Percentiles rank a stretch among this genome's conserved stretches.
These are phyloP conservation scores for Scytalidium lignicola DNA, from an alignment of 2,329 filamentous ascomycete genomes.

Conservation along the genomic window DNA sequence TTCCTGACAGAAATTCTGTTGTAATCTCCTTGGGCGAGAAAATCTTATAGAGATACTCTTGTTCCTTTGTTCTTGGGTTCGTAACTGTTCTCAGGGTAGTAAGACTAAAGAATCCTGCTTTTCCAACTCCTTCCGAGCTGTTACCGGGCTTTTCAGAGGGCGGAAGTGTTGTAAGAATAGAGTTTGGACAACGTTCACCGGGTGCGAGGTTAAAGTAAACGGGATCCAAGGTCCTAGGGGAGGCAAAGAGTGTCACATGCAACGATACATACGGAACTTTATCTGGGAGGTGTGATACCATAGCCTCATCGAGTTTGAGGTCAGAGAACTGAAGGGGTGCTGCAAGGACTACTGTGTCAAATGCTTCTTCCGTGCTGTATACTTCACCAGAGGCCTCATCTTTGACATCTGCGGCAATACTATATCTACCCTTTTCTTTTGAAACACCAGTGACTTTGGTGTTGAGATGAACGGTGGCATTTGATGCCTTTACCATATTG, in stretches of 20 bases:
- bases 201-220: constrained; percentile 64
- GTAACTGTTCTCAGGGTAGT: constrained; percentile 62
- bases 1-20: constrained; percentile 44
- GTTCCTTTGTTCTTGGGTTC: constrained; percentile 51
- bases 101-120: constrained; percentile 78
- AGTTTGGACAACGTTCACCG: constrained; percentile 58
- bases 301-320: constrained; percentile 56
- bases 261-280: constrained; percentile 79
- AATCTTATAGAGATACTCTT: constrained; percentile 61
- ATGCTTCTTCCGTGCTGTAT: constrained; percentile 33
- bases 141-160: constrained; percentile 40
- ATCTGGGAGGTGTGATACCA: constrained; percentile 68
- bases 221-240: constrained; percentile 66
- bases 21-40: constrained; percentile 54
- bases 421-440: constrained; percentile 45
- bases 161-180: constrained; percentile 77
- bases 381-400: constrained; percentile 5
- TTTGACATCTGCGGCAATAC: constrained; percentile 29
- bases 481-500: constrained; percentile 65
- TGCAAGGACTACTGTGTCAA: constrained; percentile 79
- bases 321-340: constrained; percentile 76
- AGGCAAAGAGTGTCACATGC: constrained; percentile 85
- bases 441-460: constrained; percentile 60
- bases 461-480: constrained; percentile 58
- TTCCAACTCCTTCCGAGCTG: constrained; percentile 58